These are phyloP conservation scores for Arthonia radiata DNA, from an alignment of 495 filamentous ascomycete species.

Conservation along the genomic window DNA sequence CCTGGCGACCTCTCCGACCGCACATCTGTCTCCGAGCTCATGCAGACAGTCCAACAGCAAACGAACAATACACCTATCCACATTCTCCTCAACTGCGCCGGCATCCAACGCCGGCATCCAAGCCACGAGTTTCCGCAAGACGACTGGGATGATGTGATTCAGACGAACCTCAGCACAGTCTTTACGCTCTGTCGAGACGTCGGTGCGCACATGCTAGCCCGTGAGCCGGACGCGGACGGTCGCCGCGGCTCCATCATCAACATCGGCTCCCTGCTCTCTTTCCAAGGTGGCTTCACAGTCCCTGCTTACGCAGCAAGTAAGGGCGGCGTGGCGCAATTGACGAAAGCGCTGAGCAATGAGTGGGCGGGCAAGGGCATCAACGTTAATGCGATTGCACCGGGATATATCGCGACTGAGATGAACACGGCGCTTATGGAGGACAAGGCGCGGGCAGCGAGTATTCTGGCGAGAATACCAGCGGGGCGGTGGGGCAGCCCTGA, in stretches of 20 bases:
- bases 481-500: slow-evolving; percentile 70
- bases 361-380: slow-evolving; percentile 58
- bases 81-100: slow-evolving; percentile 68
- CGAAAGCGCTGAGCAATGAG: slow-evolving; percentile 70
- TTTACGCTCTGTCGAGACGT: slow-evolving; percentile 68
- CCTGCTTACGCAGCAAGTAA: slow-evolving; percentile 81
- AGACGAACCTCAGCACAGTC: slow-evolving; percentile 63
- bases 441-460: slow-evolving; percentile 37
- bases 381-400: slow-evolving; percentile 48
- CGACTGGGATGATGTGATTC: slow-evolving; percentile 68
- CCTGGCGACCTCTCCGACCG: slow-evolving; percentile 45
- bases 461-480: slow-evolving; percentile 61
- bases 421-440: slow-evolving; percentile 63
- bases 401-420: slow-evolving; percentile 83
- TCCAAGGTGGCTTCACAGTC: slow-evolving; percentile 78
- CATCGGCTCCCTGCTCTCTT: slow-evolving; percentile 58
- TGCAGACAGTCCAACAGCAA: slow-evolving; percentile 33
- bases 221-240: slow-evolving; percentile 24
- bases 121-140: slow-evolving; percentile 51
- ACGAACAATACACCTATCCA: slow-evolving; percentile 28
- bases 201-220: slow-evolving; percentile 57
- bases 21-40: slow-evolving; percentile 30
- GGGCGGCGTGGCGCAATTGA: slow-evolving; percentile 65
- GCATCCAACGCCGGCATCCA: slow-evolving; percentile 61
- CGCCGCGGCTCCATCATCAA: slow-evolving; percentile 64